A percentile compares a stretch with the other conserved stretches of the same genome.
phyloP scores from a whole-genome alignment of 768 basidiomycete genomes.

The Trametes meyenii region DNA sequence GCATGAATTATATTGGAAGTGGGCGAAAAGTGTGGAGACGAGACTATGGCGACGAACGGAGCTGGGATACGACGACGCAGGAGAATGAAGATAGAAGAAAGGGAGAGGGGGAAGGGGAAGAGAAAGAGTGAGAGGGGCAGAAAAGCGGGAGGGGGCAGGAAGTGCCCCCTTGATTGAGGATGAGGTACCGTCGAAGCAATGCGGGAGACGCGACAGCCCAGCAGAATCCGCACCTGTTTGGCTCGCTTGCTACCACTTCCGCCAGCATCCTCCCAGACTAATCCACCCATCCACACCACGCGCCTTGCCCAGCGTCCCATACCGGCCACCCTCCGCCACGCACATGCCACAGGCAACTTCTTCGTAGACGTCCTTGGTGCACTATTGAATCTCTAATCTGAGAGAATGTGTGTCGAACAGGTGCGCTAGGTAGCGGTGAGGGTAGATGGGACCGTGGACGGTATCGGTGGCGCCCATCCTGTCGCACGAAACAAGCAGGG shows the following conservation, averaged over 20 bases:
- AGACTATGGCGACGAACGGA: background rate
- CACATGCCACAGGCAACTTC: background rate
- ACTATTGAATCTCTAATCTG: too few species aligned
- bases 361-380: background rate
- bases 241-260: conserved; percentile 4
- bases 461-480: too few species aligned
- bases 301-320: background rate
- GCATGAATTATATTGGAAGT: conserved; percentile 8
- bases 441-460: too few species aligned
- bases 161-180: background rate
- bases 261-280: background rate
- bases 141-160: background rate
- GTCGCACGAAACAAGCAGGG: too few species aligned
- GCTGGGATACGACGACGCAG: background rate
- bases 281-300: background rate
- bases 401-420: too few species aligned
- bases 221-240: conserved; percentile 8
- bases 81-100: background rate
- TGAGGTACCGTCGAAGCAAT: conserved; percentile 1
- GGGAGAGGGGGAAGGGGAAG: background rate
- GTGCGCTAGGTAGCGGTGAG: too few species aligned
- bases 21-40: background rate
- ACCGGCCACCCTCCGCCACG: background rate
- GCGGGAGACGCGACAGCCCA: conserved; percentile 3
- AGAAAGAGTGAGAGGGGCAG: background rate